Conservation (phyloP, 2,329 filamentous ascomycete species). For the Aspergillus melleus region DNA sequence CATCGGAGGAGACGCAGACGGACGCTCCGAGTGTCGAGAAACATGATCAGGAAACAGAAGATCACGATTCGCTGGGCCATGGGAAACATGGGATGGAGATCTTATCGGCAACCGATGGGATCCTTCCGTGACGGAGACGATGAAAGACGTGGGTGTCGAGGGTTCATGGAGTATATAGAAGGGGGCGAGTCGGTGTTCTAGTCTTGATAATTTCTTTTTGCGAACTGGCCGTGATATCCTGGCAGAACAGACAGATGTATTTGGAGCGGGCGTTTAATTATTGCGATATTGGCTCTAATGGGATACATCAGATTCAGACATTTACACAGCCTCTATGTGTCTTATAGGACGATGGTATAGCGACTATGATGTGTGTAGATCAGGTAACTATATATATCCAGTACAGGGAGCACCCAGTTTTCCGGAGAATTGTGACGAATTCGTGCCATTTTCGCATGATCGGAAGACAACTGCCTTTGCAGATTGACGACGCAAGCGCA, state of each 20-base stretch:
- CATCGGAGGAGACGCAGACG: not conserved
- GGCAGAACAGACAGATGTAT: not conserved
- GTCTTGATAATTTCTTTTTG: not conserved
- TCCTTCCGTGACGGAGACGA: slow-evolving; percentile 10
- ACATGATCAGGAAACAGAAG: not conserved
- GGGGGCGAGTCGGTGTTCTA: not conserved
- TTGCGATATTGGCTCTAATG: not conserved
- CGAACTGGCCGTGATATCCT: not conserved
- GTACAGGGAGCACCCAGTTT: no score
- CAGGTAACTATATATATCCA: no score
- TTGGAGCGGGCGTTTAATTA: not conserved
- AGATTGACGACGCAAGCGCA: no score
- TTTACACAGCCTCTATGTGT: no score
- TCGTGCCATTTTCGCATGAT: no score
- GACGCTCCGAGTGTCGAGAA: not conserved
- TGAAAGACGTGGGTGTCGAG: not conserved
- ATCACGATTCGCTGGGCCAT: not conserved
- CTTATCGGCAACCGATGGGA: slow-evolving; percentile 20
- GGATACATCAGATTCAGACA: not conserved
- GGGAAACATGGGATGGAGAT: slow-evolving; percentile 19
- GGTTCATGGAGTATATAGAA: not conserved
- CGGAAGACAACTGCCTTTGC: no score
- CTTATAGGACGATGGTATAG: no score
- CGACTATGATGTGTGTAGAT: no score
- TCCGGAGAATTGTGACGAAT: no score